Base-by-base conservation (phyloP, 768 basidiomycete genomes). In the Paxillus involutus region DNA sequence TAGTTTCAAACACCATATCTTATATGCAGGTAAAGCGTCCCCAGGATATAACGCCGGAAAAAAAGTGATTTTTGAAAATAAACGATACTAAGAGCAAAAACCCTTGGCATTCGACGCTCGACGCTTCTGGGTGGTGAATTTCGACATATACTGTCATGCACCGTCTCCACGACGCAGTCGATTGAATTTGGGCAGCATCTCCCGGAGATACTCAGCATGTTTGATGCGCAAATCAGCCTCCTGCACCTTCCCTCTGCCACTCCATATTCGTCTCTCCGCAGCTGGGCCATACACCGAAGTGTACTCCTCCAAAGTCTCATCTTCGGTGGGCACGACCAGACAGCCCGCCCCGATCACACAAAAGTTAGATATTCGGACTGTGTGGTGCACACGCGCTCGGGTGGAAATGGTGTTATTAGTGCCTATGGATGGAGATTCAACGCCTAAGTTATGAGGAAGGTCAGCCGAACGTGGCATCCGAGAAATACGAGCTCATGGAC, bases 151-250 rank as follows among this genome's bases (percentile, higher is more conserved):
- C 42, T 21, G 49, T 71, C 63, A 82, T 48, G 74, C 71, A 32
- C 79, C 82, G 58, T 85, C 83, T 19, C 80, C 83, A 47, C 83
- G 73, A 52, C 88, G 72, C 52, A 91, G 64, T 47, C 91, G 73
- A 68, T 94, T 93, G 64, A 94, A 94, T 72, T 94, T 93, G 43
- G 90, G 91, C 42, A 94, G 63, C 86, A 94, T 94, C 68, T 98
- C 96, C 41, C 86, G 77, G 48, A 98, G 77, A 69, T 98, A 98
- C 62, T 96, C 94, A 4, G 86, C 83, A 62, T 98, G 95, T 66
- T 98, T 98, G 43, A 81, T 75, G 49, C 92, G 78, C 55, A 98
- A 68, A 63, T 93, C 93, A 26, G 80, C 79, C 63, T 94, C 94
- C 63, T 95, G 93, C 0, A 86, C 76, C 59, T 85, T 83, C 8